These are phyloP conservation scores for Pelargonium fulgidum DNA, from an alignment of 441 rosid species.

Conservation along the genomic window DNA sequence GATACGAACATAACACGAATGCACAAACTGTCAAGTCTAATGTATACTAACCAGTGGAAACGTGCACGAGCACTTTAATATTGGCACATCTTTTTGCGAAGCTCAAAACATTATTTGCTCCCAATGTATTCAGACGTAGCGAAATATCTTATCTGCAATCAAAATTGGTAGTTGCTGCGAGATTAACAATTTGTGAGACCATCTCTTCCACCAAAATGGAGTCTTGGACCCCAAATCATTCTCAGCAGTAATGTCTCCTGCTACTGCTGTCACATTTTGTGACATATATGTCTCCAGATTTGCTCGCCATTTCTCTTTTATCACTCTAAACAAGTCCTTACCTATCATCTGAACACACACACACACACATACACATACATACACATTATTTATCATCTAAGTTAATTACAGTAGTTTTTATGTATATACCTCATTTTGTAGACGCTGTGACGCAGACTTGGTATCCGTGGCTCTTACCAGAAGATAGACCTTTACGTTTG, in stretches of 20 bases:
- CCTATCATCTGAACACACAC: conserved; percentile 12
- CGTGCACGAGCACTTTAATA: conserved; percentile 32
- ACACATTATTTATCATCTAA: no score
- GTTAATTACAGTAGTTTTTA: neutral
- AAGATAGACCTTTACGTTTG: conserved; percentile 59
- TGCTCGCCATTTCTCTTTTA: conserved; percentile 22
- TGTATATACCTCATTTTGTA: conserved; percentile 36
- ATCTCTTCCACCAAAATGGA: conserved; percentile 22
- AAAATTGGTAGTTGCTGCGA: conserved; percentile 33
- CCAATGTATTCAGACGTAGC: conserved; percentile 32
- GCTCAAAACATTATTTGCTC: conserved; percentile 32
- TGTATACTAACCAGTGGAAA: conserved; percentile 39
- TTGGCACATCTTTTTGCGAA: conserved; percentile 39
- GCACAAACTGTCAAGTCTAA: no score
- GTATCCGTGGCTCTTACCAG: conserved; percentile 38
- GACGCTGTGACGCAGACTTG: conserved; percentile 34
- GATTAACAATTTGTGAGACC: conserved; percentile 23
- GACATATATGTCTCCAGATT: conserved; percentile 17
- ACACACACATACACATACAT: neutral
- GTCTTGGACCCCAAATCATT: conserved; percentile 30
- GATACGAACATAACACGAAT: no score
- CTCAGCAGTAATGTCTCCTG: conserved; percentile 26
- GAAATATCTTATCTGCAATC: conserved; percentile 37
- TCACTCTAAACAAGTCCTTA: conserved; percentile 27
- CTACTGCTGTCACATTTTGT: conserved; percentile 22